These are phyloP conservation scores for Albophoma yamanashiensis DNA, from an alignment of 2,329 filamentous ascomycete species.

Conservation along the genomic window DNA sequence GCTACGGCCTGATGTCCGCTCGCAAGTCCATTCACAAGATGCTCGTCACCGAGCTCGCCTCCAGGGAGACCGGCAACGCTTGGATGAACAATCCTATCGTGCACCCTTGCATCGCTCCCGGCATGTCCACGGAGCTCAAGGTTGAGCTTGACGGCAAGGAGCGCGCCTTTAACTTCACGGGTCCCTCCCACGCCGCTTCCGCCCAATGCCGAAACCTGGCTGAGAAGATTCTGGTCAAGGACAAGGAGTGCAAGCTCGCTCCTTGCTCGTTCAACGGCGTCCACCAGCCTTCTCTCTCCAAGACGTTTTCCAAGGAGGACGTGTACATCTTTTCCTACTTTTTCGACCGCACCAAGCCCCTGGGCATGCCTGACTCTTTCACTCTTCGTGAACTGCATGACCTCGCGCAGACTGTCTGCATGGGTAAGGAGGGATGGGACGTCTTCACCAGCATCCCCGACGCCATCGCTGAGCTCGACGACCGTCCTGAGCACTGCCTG, in stretches of 20 bases:
- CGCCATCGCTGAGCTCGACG: constrained; percentile 70
- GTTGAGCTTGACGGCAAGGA: constrained; percentile 58
- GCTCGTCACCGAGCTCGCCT: constrained; percentile 62
- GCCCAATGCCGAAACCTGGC: constrained; percentile 84
- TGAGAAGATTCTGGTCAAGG: constrained; percentile 86
- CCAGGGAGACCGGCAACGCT: constrained; percentile 45
- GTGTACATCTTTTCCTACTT: constrained; percentile 98
- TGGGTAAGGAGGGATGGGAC: constrained; percentile 66
- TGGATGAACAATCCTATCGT: constrained; percentile 64
- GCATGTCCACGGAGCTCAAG: constrained; percentile 63
- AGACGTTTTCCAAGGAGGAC: constrained; percentile 86
- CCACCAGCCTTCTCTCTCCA: constrained; percentile 82
- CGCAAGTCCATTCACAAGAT: constrained; percentile 73
- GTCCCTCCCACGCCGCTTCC: constrained; percentile 62
- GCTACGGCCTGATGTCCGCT: constrained; percentile 92
- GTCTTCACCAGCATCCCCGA: constrained; percentile 66
- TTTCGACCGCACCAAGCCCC: constrained; percentile 83
- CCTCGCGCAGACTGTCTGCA: constrained; percentile 74
- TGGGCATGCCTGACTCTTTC: constrained; percentile 98
- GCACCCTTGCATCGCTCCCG: constrained; percentile 80
- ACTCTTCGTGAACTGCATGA: constrained; percentile 84
- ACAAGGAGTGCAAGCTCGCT: constrained; percentile 65
- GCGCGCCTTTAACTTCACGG: constrained; percentile 75
- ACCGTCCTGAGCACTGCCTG: constrained; percentile 81
- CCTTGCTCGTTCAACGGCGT: constrained; percentile 99